These are phyloP conservation scores for Schoenoplectus tabernaemontani DNA, from an alignment of 202 grass and related monocot species.

Conservation along the genomic window DNA sequence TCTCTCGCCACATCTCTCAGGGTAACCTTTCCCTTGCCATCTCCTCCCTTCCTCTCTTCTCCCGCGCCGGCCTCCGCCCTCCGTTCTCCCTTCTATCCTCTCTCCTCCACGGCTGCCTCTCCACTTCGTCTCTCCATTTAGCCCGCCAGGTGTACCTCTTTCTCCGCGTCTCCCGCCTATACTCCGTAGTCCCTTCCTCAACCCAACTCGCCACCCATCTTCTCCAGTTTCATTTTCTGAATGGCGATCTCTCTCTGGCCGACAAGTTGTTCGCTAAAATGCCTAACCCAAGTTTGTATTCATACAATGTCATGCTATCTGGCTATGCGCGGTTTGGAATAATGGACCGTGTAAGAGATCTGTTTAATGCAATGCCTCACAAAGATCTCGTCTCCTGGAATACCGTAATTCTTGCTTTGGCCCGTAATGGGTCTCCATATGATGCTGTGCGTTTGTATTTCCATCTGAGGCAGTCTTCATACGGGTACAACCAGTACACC, in stretches of 20 bases:
- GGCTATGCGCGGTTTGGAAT: conserved; percentile 44
- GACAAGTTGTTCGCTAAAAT: conserved; percentile 50
- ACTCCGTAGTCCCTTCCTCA: conserved; percentile 24
- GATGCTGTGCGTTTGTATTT: conserved; percentile 35
- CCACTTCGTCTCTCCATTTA: conserved; percentile 27
- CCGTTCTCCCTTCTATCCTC: conserved; percentile 50
- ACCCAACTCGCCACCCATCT: conserved; percentile 43
- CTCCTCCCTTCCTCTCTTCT: conserved; percentile 48
- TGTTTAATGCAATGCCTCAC: conserved; percentile 41
- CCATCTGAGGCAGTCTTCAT: conserved; percentile 30
- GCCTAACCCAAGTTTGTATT: conserved; percentile 38
- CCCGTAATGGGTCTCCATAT: not conserved
- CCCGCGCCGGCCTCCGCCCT: conserved; percentile 45
- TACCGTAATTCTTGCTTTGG: conserved; percentile 41
- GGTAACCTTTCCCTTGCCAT: conserved; percentile 35
- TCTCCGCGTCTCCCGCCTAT: conserved; percentile 48
- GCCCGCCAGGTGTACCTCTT: conserved; percentile 49
- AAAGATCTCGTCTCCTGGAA: conserved; percentile 55
- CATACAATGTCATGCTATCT: conserved; percentile 59
- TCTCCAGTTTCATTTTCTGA: conserved; percentile 46
- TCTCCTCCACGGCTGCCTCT: conserved; percentile 47
- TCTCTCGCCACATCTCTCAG: conserved; percentile 35
- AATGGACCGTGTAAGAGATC: conserved; percentile 2
- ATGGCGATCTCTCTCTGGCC: conserved; percentile 35
- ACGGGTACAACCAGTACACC: conserved; percentile 40